These are phyloP conservation scores for Priceomyces haplophilus DNA, from an alignment of 805 yeast genomes.

Conservation along the genomic window DNA sequence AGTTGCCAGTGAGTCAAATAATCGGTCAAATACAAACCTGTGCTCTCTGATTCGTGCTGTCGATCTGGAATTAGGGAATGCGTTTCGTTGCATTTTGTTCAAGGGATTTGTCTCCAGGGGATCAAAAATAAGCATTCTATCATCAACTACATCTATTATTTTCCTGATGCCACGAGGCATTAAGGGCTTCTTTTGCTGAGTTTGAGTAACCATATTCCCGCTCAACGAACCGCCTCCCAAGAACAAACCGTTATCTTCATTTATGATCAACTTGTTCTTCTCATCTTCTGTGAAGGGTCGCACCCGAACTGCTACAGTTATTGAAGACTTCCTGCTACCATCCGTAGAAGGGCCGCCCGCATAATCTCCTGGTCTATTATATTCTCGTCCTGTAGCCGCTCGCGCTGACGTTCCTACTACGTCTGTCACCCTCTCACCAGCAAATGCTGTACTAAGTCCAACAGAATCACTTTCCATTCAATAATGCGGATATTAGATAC, in stretches of 20 bases:
- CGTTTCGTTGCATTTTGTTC: slow-evolving; percentile 45
- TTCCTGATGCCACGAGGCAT: slow-evolving; percentile 58
- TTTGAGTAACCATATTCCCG: slow-evolving; percentile 4
- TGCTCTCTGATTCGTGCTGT: slow-evolving; percentile 62
- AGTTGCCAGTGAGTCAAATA: slow-evolving; percentile 63
- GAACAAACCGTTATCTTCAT: slow-evolving; percentile 39
- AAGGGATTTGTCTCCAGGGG: slow-evolving; percentile 73
- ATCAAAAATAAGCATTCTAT: slow-evolving; percentile 80
- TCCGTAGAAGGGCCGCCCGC: background rate
- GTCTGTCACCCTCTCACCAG: background rate
- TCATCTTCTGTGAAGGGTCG: slow-evolving; percentile 75
- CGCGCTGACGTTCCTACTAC: background rate
- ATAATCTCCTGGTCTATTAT: background rate
- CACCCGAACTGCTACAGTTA: slow-evolving; percentile 75
- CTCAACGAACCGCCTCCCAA: slow-evolving; percentile 54
- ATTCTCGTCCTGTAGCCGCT: background rate
- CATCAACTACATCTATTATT: slow-evolving; percentile 77
- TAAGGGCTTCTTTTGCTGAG: slow-evolving; percentile 15
- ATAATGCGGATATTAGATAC: background rate
- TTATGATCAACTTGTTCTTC: slow-evolving; percentile 41
- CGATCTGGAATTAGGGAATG: slow-evolving; percentile 36
- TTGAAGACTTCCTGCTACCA: slow-evolving; percentile 47
- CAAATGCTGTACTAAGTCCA: background rate
- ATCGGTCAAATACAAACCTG: slow-evolving; percentile 74
- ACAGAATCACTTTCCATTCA: slow-evolving; percentile 2